These are phyloP conservation scores for Monosporozyma aerobia DNA, from an alignment of 805 yeast genomes.

Conservation along the genomic window DNA sequence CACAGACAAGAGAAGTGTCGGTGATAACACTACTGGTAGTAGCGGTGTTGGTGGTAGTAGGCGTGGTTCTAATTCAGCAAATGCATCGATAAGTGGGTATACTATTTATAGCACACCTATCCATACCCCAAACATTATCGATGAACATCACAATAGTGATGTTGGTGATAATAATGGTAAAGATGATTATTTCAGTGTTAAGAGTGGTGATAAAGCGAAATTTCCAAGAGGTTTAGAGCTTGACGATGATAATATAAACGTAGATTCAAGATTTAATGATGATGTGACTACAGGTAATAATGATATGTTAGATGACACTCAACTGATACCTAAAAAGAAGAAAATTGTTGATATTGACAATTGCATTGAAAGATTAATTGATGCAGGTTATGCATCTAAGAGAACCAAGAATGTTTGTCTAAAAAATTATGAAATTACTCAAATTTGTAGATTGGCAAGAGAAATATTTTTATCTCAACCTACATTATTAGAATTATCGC, in stretches of 20 bases:
- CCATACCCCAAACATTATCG: conserved; percentile 2
- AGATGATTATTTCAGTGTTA: conserved; percentile 4
- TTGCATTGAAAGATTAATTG: conserved; percentile 77
- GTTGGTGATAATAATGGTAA: not conserved
- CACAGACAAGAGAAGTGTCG: not conserved
- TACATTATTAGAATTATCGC: conserved; percentile 67
- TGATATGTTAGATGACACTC: not conserved
- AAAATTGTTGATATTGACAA: conserved; percentile 61
- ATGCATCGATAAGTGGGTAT: conserved; percentile 2
- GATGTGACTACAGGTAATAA: conserved; percentile 2
- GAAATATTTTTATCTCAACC: conserved; percentile 88
- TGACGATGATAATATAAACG: not conserved
- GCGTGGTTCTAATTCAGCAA: conserved; percentile 1
- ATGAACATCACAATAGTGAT: not conserved
- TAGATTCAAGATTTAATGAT: not conserved
- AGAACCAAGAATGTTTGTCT: conserved; percentile 80
- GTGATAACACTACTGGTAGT: not conserved
- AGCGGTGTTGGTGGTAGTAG: not conserved
- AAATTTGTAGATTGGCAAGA: conserved; percentile 76
- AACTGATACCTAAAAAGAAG: conserved; percentile 9
- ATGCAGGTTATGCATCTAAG: conserved; percentile 92
- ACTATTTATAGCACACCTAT: conserved; percentile 5
- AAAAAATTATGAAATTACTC: conserved; percentile 76
- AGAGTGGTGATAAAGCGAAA: conserved; percentile 1
- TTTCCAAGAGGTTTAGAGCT: conserved; percentile 1